Evolutionary conservation across 2,329 filamentous ascomycete genomes (phyloP).

Genomic region (Microsporum canis): DNA sequence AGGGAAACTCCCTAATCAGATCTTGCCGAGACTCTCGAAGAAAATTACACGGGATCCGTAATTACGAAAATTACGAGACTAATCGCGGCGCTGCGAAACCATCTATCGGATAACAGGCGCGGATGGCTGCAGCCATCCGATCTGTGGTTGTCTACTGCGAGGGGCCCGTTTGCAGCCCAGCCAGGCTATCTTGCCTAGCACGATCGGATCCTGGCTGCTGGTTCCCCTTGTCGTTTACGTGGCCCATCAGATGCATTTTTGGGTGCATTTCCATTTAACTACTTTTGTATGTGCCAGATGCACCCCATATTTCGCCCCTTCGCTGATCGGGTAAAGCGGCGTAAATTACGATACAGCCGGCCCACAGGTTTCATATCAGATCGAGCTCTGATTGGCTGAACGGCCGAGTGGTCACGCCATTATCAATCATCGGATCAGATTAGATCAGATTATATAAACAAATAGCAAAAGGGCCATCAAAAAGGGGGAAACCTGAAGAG

Average conservation of each 20-base stretch:
- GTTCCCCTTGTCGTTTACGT: neutral
- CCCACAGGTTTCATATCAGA: neutral
- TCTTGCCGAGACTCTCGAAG: slow-evolving; percentile 1
- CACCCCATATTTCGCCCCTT: neutral
- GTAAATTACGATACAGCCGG: neutral
- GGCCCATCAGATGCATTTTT: neutral
- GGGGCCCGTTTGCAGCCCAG: neutral
- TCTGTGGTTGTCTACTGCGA: neutral
- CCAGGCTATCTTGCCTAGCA: neutral
- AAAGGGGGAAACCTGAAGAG: neutral
- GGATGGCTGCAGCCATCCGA: neutral
- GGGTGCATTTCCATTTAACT: neutral
- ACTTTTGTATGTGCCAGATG: neutral
- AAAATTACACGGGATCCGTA: neutral
- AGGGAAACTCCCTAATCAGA: neutral
- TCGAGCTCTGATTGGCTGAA: neutral
- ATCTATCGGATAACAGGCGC: neutral
- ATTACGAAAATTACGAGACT: neutral
- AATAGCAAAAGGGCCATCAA: neutral
- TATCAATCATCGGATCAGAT: slow-evolving; percentile 14
- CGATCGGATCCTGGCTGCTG: neutral
- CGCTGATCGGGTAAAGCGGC: neutral
- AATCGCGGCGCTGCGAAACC: neutral
- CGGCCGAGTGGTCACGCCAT: neutral
- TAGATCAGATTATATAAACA: slow-evolving; percentile 7